Evolutionary conservation across 805 yeast species (phyloP).

Genomic region (Saccharomycopsis amapae): DNA sequence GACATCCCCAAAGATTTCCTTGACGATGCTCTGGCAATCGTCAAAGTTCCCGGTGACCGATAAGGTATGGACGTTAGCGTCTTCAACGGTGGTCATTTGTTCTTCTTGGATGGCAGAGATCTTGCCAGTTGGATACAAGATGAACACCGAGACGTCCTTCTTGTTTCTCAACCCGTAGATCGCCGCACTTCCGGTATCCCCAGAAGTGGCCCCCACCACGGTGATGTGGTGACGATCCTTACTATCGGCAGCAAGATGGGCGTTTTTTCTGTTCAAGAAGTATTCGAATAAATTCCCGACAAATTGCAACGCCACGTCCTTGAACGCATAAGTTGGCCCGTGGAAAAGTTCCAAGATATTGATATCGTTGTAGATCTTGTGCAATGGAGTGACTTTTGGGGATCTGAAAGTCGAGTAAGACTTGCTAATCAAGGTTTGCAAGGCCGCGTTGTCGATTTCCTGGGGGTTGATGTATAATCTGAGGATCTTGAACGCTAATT

Average conservation of each 20-base stretch:
- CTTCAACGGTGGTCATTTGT: constrained; percentile 96
- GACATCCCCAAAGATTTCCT: constrained; percentile 82
- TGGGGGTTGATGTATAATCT: constrained; percentile 62
- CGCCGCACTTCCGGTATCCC: constrained; percentile 99
- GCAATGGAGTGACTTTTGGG: constrained; percentile 82
- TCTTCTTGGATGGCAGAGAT: constrained; percentile 97
- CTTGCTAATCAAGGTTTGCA: constrained; percentile 50
- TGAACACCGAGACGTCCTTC: constrained; percentile 95
- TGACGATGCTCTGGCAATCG: constrained; percentile 96
- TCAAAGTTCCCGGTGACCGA: constrained; percentile 96
- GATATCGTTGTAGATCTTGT: constrained; percentile 51
- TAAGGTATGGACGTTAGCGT: constrained; percentile 86
- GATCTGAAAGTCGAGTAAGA: constrained; percentile 91
- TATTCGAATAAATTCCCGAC: constrained; percentile 95
- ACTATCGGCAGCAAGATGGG: constrained; percentile 36
- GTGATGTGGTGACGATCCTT: constrained; percentile 73
- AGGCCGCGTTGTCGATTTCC: constrained; percentile 70
- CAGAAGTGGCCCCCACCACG: constrained; percentile 98
- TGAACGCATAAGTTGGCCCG: constrained; percentile 98
- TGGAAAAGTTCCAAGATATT: constrained; percentile 90
- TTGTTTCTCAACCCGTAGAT: constrained; percentile 96
- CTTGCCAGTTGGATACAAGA: constrained; percentile 93
- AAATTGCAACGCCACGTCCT: constrained; percentile 97
- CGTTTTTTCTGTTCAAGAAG: constrained; percentile 73
- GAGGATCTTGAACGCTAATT: constrained; percentile 81